Conservation (phyloP, 371 early-diverging fungal species). For the Mortierella sp. region DNA sequence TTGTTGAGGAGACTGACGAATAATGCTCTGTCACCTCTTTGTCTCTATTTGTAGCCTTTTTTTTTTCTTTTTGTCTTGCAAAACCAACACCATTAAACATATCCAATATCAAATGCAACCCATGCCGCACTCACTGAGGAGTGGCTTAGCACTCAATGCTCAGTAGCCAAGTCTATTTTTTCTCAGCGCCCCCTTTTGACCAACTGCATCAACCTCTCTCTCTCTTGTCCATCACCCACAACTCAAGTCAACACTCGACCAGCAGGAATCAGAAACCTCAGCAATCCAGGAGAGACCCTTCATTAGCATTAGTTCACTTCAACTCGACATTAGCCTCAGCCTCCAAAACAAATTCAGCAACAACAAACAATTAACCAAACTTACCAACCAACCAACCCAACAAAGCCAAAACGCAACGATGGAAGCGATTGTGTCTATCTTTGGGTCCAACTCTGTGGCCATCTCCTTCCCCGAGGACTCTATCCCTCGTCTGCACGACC, state of each 20-base stretch:
- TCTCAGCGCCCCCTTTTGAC: not conserved
- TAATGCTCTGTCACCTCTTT: not conserved
- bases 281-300: not conserved
- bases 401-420: not conserved
- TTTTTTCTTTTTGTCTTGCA: not conserved
- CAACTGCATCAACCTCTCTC: not conserved
- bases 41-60: not conserved
- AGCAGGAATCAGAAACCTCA: not conserved
- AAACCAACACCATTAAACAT: not conserved
- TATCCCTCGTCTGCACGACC: conserved; percentile 31
- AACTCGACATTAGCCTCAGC: not conserved
- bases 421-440: conserved; percentile 56
- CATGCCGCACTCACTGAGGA: too few species aligned
- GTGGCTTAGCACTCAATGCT: not conserved
- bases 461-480: conserved; percentile 37
- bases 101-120: not conserved
- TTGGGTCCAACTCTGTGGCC: conserved; percentile 48
- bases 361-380: not conserved
- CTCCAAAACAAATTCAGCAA: not conserved
- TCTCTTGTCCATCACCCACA: not conserved
- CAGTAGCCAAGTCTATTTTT: not conserved
- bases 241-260: not conserved
- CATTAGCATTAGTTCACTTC: not conserved
- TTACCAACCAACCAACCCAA: not conserved
- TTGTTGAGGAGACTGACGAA: conserved; percentile 26